These are phyloP conservation scores for Lophiotrema nucula DNA, from an alignment of 495 filamentous ascomycete species.

Conservation along the genomic window DNA sequence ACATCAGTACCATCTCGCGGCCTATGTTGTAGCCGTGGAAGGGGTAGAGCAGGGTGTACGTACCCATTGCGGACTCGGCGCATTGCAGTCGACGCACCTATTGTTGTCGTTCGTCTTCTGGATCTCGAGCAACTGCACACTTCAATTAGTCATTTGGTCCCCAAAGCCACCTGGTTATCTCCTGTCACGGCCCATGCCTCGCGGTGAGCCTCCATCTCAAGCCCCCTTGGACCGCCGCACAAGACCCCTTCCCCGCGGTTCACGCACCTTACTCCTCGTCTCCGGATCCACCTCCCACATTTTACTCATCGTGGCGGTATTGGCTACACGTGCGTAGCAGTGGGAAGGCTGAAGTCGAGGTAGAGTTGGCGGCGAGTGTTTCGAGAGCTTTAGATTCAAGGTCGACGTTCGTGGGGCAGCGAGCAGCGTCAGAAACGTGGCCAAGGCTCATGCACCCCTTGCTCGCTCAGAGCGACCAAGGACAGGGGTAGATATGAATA, in stretches of 20 bases:
- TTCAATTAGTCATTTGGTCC: slow-evolving; percentile 1
- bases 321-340: no score
- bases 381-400: no score
- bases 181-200: no score
- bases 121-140: slow-evolving; percentile 71
- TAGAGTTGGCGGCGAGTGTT: neutral
- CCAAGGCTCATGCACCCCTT: slow-evolving; percentile 8
- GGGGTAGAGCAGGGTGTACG: neutral
- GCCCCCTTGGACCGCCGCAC: no score
- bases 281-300: slow-evolving; percentile 99
- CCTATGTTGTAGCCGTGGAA: slow-evolving; percentile 5
- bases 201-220: no score
- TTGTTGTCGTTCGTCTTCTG: slow-evolving; percentile 86
- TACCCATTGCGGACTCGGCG: slow-evolving; percentile 92
- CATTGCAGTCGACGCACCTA: slow-evolving; percentile 87
- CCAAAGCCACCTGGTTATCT: neutral
- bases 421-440: slow-evolving; percentile 22
- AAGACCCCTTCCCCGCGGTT: no score
- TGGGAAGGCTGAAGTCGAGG: neutral
- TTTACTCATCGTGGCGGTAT: slow-evolving; percentile 45
- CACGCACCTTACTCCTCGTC: slow-evolving; percentile 79
- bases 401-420: slow-evolving; percentile 19
- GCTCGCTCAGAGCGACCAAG: neutral
- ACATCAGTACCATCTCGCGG: slow-evolving; percentile 6
- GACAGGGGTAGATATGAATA: no score